Conservation (phyloP, 2,329 filamentous ascomycete species). For the Alternaria sp. region DNA sequence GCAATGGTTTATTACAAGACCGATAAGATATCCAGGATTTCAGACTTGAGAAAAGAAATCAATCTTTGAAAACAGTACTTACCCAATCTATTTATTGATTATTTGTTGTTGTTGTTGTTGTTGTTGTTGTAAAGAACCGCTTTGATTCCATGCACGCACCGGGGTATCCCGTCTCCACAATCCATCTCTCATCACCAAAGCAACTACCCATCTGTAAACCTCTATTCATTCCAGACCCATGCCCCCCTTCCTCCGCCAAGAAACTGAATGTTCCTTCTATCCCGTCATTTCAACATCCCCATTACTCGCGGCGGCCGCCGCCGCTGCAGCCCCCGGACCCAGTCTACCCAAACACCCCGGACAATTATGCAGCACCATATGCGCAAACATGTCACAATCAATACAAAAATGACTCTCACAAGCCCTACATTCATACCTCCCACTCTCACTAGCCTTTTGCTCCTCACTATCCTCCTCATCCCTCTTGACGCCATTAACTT, state of each 20-base stretch:
- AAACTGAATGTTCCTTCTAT: constrained; percentile 5
- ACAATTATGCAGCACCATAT: constrained; percentile 95
- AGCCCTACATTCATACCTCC: constrained; percentile 86
- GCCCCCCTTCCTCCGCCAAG: neutral
- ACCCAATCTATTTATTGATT: no score
- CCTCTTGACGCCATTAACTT: constrained; percentile 24
- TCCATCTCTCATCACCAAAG: neutral
- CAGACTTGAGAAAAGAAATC: no score
- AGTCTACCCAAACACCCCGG: constrained; percentile 75
- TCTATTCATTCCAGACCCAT: neutral
- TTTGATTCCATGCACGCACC: neutral
- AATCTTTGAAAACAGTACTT: no score
- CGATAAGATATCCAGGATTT: no score
- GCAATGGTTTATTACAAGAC: no score
- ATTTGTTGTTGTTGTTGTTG: no score
- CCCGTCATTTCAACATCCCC: constrained; percentile 45
- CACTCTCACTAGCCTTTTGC: constrained; percentile 74
- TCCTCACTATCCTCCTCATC: constrained; percentile 46
- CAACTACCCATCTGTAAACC: neutral
- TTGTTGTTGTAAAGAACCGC: no score
- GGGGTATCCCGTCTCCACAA: neutral
- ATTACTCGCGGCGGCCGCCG: constrained; percentile 19
- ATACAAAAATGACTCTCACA: constrained; percentile 95
- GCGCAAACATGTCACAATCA: constrained; percentile 94
- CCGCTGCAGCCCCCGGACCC: constrained; percentile 27